Base-by-base conservation (phyloP, 768 basidiomycete genomes). In the Leccinum barrowsii region DNA sequence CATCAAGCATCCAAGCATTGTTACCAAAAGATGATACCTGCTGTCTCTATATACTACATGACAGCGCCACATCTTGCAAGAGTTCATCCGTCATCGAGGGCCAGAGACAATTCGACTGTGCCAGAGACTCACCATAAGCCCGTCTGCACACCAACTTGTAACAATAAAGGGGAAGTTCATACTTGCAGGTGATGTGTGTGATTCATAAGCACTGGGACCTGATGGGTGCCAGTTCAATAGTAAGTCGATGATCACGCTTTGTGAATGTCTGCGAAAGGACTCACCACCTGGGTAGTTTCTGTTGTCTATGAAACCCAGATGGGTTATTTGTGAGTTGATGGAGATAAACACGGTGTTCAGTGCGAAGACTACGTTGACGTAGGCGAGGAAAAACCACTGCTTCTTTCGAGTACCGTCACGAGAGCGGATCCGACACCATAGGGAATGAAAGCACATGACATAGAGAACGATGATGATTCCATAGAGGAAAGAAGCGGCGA, bases 201-300 rank as follows among this genome's bases (percentile, higher is more conserved):
- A 21, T 52, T 73, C 68, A 56, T 59, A 72, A 13, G 54, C 62
- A 2, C 57, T 63, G 17, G 71, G 71, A 37, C 72, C 70, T 71
- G 12, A 10, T 35, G 35, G 5, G 32, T 35, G 11, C 17, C 28
- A 22, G 30, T 11, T 35, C 28, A 24, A 30, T n/a, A 5, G 6
- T 1, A 26, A 12, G 24, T 8, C 12, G 19, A 19, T 5, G 7
- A 21, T n/a, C 4, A 13, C 32, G 28, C n/a, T 42, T 5, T 26
- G 11, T 1, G 19, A 34, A 32, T 24, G n/a, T 40, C 32, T 7
- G 42, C 11, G 35, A 10, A 35, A 17, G 19, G 13, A 57, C 64
- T 50, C 28, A 67, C 70, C 71, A 34, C 69, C 73, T 1, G 73
- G 73, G 49, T 69, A 74, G 17, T 73, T 54, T 28, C 73, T 70